A percentile compares a stretch with the other conserved stretches of the same genome.
Evolutionary conservation across 2,329 filamentous ascomycete species (phyloP).

Genomic region (Venturia effusa): DNA sequence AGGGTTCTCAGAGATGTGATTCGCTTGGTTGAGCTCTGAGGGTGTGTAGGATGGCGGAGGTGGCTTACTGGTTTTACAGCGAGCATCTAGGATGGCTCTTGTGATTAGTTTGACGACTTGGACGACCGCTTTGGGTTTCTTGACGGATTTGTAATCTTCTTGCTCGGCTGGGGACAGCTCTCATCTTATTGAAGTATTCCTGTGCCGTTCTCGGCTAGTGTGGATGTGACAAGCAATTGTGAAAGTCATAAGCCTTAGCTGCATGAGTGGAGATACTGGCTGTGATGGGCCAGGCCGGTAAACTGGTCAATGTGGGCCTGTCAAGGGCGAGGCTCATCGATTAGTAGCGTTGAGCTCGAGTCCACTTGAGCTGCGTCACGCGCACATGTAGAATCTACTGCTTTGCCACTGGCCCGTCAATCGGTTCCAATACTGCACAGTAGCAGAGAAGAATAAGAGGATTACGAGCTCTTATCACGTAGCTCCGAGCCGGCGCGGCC

Average conservation of each 20-base stretch:
- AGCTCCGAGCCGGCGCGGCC: too few species aligned
- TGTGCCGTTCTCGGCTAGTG: background rate
- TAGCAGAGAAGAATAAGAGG: background rate
- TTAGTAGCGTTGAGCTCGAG: background rate
- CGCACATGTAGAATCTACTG: too few species aligned
- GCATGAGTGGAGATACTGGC: background rate
- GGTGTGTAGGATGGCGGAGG: background rate
- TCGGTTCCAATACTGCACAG: background rate
- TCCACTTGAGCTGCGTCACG: background rate
- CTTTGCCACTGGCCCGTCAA: too few species aligned
- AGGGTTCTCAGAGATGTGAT: background rate
- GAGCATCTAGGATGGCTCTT: background rate
- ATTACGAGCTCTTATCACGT: background rate
- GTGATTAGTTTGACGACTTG: background rate
- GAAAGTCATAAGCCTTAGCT: background rate
- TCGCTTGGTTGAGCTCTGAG: conserved; percentile 1
- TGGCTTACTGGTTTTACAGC: background rate
- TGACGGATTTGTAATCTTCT: conserved; percentile 1
- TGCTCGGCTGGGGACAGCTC: background rate
- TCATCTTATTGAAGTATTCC: background rate
- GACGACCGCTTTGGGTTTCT: background rate
- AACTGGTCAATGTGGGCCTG: too few species aligned
- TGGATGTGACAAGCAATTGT: background rate
- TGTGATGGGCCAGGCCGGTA: too few species aligned
- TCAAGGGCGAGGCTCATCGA: background rate